Evolutionary conservation across 2,329 filamentous ascomycete species (phyloP).

Genomic region (Plectosphaerella cucumerina): DNA sequence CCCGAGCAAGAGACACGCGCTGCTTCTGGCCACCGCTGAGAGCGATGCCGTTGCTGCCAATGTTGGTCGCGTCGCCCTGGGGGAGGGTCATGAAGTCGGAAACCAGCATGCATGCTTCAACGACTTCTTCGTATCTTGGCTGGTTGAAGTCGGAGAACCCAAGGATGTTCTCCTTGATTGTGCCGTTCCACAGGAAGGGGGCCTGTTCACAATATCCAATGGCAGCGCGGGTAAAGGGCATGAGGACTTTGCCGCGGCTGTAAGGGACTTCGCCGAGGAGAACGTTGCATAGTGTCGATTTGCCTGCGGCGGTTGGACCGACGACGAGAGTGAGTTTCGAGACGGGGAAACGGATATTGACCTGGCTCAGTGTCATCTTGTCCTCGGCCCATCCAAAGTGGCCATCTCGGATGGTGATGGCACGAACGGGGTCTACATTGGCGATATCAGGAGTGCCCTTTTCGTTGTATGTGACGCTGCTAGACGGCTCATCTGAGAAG

Average conservation of each 20-base stretch:
- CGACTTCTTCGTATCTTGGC: constrained; percentile 13
- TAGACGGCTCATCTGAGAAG: constrained; percentile 1
- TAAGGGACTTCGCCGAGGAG: constrained; percentile 24
- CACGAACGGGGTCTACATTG: background rate
- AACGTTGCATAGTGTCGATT: constrained; percentile 34
- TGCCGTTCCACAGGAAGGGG: constrained; percentile 16
- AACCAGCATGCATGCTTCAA: constrained; percentile 13
- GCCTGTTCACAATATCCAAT: constrained; percentile 29
- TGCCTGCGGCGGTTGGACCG: constrained; percentile 35
- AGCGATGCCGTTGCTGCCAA: constrained; percentile 26
- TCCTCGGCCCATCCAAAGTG: constrained; percentile 26
- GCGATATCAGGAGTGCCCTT: background rate
- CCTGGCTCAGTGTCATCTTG: constrained; percentile 20
- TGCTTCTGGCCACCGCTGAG: constrained; percentile 29
- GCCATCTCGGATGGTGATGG: constrained; percentile 13
- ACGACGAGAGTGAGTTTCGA: constrained; percentile 30
- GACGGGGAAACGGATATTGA: constrained; percentile 26
- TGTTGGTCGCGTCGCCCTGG: constrained; percentile 22
- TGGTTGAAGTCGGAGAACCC: constrained; percentile 14
- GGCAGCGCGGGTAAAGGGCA: constrained; percentile 9
- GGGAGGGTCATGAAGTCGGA: constrained; percentile 18
- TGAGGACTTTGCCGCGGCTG: constrained; percentile 11
- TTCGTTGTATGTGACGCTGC: background rate
- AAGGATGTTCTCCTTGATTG: constrained; percentile 19
- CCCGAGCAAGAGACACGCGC: constrained; percentile 19